phyloP scores from a whole-genome alignment of 768 basidiomycete species.

The Trametes sanguinea region DNA sequence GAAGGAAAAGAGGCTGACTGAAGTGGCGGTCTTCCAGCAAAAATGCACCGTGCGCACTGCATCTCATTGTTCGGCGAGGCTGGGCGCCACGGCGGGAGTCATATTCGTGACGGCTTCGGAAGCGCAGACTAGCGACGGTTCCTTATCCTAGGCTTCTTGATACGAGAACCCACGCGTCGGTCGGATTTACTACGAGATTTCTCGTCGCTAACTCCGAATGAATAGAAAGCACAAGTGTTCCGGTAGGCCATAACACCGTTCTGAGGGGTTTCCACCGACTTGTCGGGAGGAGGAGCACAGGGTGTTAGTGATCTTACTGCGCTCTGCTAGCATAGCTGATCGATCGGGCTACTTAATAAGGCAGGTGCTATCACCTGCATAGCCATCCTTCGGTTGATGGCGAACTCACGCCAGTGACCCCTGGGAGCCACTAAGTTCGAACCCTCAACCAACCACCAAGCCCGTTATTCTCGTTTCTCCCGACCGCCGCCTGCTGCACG shows the following conservation, averaged over 20 bases:
- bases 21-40: no score
- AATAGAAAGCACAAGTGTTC: not conserved
- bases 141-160: not conserved
- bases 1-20: no score
- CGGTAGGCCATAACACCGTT: not conserved
- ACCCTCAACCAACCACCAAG: not conserved
- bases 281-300: no score
- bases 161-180: not conserved
- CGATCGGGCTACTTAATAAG: not conserved
- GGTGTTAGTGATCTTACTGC: no score
- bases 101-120: not conserved
- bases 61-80: not conserved
- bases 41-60: not conserved
- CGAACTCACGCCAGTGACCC: not conserved
- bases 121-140: slow-evolving; percentile 8
- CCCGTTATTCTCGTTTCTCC: not conserved
- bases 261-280: not conserved
- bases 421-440: slow-evolving; percentile 1
- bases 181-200: not conserved
- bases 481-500: no score
- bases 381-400: slow-evolving; percentile 12
- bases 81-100: slow-evolving; percentile 10
- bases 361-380: slow-evolving; percentile 10
- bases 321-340: not conserved
- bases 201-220: not conserved